Evolutionary conservation across 192 early-diverging fungal species (phyloP).

Genomic region (Pilaira anomala): DNA sequence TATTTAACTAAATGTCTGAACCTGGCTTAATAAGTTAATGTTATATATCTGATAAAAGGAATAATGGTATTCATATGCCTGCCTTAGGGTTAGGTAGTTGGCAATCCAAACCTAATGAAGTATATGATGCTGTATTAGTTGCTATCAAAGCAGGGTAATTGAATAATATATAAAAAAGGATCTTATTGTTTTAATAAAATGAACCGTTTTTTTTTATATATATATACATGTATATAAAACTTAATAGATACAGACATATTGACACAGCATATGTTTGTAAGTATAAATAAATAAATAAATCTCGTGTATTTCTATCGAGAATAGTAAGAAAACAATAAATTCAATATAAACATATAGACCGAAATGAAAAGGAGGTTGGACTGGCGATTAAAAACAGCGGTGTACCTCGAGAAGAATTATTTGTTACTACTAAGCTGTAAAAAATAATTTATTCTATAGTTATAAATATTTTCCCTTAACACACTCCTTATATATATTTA

Average conservation of each 20-base stretch:
- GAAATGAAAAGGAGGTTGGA: conserved; percentile 80
- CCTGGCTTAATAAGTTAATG: neutral
- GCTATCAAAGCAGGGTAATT: conserved; percentile 66
- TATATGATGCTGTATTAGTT: conserved; percentile 60
- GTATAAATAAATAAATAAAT: neutral
- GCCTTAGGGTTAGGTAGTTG: conserved; percentile 48
- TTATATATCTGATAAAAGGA: conserved; percentile 16
- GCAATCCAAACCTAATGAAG: conserved; percentile 52
- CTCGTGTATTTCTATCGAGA: neutral
- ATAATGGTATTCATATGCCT: conserved; percentile 64
- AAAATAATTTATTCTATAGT: too few species aligned
- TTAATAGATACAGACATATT: conserved; percentile 30
- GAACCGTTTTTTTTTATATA: too few species aligned
- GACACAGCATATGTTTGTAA: conserved; percentile 36
- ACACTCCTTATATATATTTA: neutral
- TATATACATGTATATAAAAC: neutral
- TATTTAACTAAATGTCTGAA: too few species aligned
- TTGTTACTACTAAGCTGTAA: conserved; percentile 67
- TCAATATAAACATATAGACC: conserved; percentile 46
- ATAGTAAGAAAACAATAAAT: conserved; percentile 2
- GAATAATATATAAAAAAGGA: neutral
- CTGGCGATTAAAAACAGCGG: conserved; percentile 58
- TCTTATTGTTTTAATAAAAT: too few species aligned
- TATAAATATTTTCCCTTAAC: too few species aligned
- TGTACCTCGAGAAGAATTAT: conserved; percentile 69